Percentiles rank a stretch among this genome's conserved stretches.
Conservation (phyloP, 352 stramenopile genomes). For the Phytophthora sp. region DNA sequence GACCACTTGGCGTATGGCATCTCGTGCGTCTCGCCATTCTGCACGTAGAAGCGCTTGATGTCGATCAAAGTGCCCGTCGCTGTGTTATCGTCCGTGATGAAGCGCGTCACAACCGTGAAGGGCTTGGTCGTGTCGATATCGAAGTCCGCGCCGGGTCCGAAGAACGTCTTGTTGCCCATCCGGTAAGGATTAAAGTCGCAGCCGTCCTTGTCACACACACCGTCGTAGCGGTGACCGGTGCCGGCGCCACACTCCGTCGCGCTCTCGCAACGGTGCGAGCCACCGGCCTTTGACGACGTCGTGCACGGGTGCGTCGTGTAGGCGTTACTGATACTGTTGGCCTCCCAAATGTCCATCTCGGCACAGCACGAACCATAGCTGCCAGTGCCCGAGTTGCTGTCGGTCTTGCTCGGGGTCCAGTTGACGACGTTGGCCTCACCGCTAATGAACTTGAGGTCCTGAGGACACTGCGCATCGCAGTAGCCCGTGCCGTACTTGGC, state of each 20-base stretch:
- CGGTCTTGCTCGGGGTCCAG: constrained; percentile 38
- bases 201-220: constrained; percentile 64
- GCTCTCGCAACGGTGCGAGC: constrained; percentile 37
- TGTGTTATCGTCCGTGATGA: constrained; percentile 56
- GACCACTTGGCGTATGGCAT: constrained; percentile 37
- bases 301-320: constrained; percentile 60
- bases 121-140: constrained; percentile 53
- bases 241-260: constrained; percentile 23
- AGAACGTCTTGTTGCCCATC: constrained; percentile 61
- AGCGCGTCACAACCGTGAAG: constrained; percentile 68
- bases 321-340: constrained; percentile 51
- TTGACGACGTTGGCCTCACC: constrained; percentile 68
- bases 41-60: constrained; percentile 64
- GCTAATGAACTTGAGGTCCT: constrained; percentile 73
- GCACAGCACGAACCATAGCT: constrained; percentile 63
- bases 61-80: constrained; percentile 49
- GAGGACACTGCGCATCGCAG: constrained; percentile 69
- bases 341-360: constrained; percentile 70
- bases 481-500: constrained; percentile 39
- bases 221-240: constrained; percentile 42
- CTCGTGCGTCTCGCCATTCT: constrained; percentile 41
- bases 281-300: constrained; percentile 8
- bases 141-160: constrained; percentile 48
- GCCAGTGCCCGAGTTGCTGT: constrained; percentile 48
- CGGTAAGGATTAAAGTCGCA: constrained; percentile 67